These are phyloP conservation scores for Sicyos edulis DNA, from an alignment of 306 rosid genomes.

Conservation along the genomic window DNA sequence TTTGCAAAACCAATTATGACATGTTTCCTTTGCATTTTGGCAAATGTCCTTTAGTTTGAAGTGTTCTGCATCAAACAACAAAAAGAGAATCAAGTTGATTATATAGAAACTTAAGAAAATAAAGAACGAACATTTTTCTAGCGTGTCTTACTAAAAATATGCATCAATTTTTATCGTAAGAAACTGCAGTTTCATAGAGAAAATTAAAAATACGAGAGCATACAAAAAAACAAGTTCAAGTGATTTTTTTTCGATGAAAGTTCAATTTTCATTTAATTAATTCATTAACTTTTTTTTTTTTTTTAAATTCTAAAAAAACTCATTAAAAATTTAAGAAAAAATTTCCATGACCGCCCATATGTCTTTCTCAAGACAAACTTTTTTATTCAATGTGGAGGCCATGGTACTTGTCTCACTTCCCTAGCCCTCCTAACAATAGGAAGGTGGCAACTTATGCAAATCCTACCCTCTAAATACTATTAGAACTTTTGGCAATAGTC, in stretches of 20 bases:
- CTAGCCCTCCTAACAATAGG: not conserved
- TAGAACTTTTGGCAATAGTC: not conserved
- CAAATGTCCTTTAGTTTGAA: slow-evolving; percentile 52
- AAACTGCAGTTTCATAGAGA: not conserved
- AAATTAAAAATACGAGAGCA: not conserved
- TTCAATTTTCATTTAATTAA: no score
- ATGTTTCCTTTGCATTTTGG: slow-evolving; percentile 87
- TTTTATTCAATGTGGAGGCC: not conserved
- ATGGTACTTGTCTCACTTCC: not conserved
- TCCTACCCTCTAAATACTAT: not conserved
- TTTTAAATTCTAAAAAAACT: no score
- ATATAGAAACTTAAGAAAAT: not conserved
- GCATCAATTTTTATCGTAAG: not conserved
- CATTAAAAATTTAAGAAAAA: no score
- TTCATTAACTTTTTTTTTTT: no score
- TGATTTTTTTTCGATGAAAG: not conserved
- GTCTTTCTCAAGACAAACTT: not conserved
- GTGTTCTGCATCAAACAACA: slow-evolving; percentile 46
- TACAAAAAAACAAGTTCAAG: no score
- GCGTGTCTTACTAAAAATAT: not conserved
- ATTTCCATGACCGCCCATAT: not conserved
- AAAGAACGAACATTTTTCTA: not conserved
- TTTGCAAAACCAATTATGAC: slow-evolving; percentile 90
- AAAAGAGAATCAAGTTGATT: not conserved
- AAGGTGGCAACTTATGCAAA: slow-evolving; percentile 5